Conservation (phyloP, 805 yeast species). For the Ogataea populi-albae region DNA sequence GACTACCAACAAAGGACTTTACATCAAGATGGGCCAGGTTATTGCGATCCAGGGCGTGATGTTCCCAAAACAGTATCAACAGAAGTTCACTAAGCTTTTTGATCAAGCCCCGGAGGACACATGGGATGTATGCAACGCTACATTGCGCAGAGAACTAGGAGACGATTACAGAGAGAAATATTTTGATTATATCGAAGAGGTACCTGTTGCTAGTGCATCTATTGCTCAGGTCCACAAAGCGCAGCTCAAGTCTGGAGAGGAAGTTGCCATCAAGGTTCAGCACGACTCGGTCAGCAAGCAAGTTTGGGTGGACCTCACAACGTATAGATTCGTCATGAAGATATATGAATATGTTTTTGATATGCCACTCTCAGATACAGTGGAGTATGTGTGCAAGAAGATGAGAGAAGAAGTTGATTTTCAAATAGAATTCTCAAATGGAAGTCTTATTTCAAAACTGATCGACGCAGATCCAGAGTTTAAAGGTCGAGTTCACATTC, state of each 20-base stretch:
- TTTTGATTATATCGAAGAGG: constrained; percentile 47
- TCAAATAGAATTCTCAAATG: constrained; percentile 52
- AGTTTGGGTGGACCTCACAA: constrained; percentile 55
- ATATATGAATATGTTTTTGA: constrained; percentile 59
- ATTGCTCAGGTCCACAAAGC: constrained; percentile 70
- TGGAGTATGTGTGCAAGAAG: constrained; percentile 55
- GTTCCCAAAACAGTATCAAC: constrained; percentile 64
- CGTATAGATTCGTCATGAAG: constrained; percentile 51
- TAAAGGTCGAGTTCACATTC: constrained; percentile 48
- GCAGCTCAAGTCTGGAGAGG: constrained; percentile 40
- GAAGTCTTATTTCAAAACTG: constrained; percentile 36
- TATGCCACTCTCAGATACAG: constrained; percentile 57
- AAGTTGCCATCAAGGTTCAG: constrained; percentile 66
- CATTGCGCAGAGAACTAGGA: constrained; percentile 42
- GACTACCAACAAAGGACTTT: constrained; percentile 53
- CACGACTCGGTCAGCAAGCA: constrained; percentile 62
- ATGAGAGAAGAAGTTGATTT: constrained; percentile 63
- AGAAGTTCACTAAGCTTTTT: constrained; percentile 52
- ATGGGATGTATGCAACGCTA: constrained; percentile 45
- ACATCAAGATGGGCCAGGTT: constrained; percentile 76
- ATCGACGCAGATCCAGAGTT: constrained; percentile 44
- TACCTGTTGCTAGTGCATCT: constrained; percentile 72
- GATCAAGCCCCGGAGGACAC: constrained; percentile 65
- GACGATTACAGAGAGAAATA: constrained; percentile 35
- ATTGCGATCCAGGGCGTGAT: constrained; percentile 71